Conservation (phyloP, 148 eudicot genomes). For the Cornus controversa region DNA sequence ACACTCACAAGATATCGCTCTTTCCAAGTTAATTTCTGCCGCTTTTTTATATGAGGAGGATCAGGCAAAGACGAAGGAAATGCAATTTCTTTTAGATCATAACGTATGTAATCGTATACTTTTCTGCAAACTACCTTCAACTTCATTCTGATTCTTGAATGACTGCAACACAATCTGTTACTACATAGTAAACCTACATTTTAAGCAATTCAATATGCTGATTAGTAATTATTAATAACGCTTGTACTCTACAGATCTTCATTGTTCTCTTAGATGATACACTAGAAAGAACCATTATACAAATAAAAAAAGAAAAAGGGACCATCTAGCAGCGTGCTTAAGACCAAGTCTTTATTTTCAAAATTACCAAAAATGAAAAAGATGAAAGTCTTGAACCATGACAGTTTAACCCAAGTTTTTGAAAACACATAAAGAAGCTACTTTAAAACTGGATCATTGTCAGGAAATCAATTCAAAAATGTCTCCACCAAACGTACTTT, state of each 20-base stretch:
- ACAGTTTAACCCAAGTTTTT: too few relatives aligned
- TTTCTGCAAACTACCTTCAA: conserved; percentile 61
- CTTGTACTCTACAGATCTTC: neutral
- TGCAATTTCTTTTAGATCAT: conserved; percentile 92
- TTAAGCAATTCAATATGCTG: neutral
- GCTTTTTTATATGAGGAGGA: conserved; percentile 78
- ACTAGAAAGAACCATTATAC: neutral
- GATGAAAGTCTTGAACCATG: too few relatives aligned
- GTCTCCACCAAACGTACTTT: too few relatives aligned
- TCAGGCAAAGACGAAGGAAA: conserved; percentile 92
- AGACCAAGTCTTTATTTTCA: too few relatives aligned
- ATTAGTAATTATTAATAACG: neutral
- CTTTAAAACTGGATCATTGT: too few relatives aligned
- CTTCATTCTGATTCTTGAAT: conserved; percentile 49
- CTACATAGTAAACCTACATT: neutral
- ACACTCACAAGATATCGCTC: conserved; percentile 66
- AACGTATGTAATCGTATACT: conserved; percentile 65
- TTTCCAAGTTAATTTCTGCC: conserved; percentile 65
- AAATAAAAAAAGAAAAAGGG: too few relatives aligned
- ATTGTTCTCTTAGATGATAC: neutral
- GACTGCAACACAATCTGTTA: conserved; percentile 8
- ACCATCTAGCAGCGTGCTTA: too few relatives aligned
- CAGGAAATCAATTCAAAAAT: too few relatives aligned
- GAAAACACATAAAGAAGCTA: too few relatives aligned
- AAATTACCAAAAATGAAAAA: too few relatives aligned